Evolutionary conservation across 495 filamentous ascomycete species (phyloP).

Genomic region (Hyphodiscus hymeniophilus): DNA sequence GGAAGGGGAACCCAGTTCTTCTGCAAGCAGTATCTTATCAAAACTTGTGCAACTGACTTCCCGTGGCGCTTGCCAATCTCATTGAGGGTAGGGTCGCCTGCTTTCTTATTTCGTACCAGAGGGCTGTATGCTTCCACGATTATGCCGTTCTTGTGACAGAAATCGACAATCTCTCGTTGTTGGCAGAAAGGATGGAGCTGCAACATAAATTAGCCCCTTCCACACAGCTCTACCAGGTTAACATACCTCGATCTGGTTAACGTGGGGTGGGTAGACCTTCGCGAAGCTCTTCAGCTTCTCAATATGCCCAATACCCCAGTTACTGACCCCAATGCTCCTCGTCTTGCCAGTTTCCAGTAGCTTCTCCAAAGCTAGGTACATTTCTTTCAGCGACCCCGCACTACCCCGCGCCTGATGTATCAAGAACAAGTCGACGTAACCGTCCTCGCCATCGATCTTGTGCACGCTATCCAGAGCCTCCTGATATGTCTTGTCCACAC

Average conservation of each 20-base stretch:
- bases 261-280: conserved; percentile 37
- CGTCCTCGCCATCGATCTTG: conserved; percentile 36
- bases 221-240: background rate
- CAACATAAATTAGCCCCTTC: conserved; percentile 33
- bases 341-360: conserved; percentile 48
- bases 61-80: conserved; percentile 36
- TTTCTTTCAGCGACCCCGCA: conserved; percentile 8
- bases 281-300: conserved; percentile 31
- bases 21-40: conserved; percentile 42
- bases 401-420: conserved; percentile 30
- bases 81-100: conserved; percentile 32
- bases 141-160: conserved; percentile 55
- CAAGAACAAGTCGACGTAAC: conserved; percentile 76
- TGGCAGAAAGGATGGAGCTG: conserved; percentile 32
- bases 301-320: conserved; percentile 40
- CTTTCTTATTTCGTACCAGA: conserved; percentile 54
- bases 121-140: conserved; percentile 53
- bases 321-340: conserved; percentile 58
- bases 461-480: conserved; percentile 44
- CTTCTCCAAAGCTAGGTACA: conserved; percentile 41
- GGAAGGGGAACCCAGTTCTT: conserved; percentile 47
- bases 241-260: conserved; percentile 51
- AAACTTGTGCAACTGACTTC: conserved; percentile 36
- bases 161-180: conserved; percentile 64
- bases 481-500: conserved; percentile 34